Percentiles rank a stretch among this genome's conserved stretches.
Evolutionary conservation across 805 yeast genomes (phyloP).

Genomic region (Yamadazyma laniorum): DNA sequence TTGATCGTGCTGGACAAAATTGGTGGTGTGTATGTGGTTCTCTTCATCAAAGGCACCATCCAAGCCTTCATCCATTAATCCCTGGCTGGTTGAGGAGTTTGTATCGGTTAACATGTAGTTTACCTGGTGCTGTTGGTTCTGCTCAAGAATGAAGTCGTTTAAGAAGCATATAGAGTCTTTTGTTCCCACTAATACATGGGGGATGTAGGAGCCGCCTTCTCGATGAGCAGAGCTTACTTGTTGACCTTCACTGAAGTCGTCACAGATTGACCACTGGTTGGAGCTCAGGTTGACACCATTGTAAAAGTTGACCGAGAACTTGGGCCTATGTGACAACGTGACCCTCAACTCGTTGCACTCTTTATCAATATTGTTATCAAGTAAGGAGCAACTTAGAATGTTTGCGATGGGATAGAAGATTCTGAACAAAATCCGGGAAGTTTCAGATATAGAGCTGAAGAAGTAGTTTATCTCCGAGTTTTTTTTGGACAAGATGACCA

Average conservation of each 20-base stretch:
- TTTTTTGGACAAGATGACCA: slow-evolving; percentile 68
- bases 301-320: slow-evolving; percentile 73
- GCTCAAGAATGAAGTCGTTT: slow-evolving; percentile 52
- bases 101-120: slow-evolving; percentile 12
- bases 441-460: slow-evolving; percentile 69
- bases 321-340: slow-evolving; percentile 59
- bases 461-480: slow-evolving; percentile 75
- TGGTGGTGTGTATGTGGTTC: background rate
- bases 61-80: background rate
- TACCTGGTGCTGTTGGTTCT: slow-evolving; percentile 20
- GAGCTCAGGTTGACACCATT: slow-evolving; percentile 50
- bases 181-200: slow-evolving; percentile 66
- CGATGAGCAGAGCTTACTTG: slow-evolving; percentile 70
- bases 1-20: too few relatives aligned
- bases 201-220: slow-evolving; percentile 52
- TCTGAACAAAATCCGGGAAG: slow-evolving; percentile 65
- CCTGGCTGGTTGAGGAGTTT: background rate
- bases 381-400: slow-evolving; percentile 57
- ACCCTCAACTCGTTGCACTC: slow-evolving; percentile 48
- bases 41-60: background rate
- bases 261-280: slow-evolving; percentile 79
- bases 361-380: slow-evolving; percentile 43
- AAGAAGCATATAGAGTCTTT: slow-evolving; percentile 49
- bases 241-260: slow-evolving; percentile 80
- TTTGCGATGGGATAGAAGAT: slow-evolving; percentile 67